Evolutionary conservation across 2,329 filamentous ascomycete genomes (phyloP).

Genomic region (Tolypocladium paradoxum): DNA sequence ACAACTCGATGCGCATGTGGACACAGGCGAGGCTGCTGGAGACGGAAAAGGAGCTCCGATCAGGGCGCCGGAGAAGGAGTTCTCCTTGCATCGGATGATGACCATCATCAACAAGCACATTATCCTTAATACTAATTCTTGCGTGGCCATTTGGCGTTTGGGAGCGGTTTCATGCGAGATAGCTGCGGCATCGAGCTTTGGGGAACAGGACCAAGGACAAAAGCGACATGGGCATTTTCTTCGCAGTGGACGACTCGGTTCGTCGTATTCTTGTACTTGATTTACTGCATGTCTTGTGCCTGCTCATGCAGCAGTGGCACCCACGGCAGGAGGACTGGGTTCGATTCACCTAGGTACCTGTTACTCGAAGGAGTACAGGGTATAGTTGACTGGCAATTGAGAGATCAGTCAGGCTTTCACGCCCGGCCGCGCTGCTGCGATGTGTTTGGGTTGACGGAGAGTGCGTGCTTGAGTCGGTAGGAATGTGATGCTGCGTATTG

Average conservation of each 20-base stretch:
- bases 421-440: too few relatives aligned
- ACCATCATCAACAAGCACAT: not conserved
- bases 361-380: not conserved
- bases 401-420: not conserved
- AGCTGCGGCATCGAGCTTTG: not conserved
- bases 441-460: too few relatives aligned
- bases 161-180: not conserved
- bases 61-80: slow-evolving; percentile 38
- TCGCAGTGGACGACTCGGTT: not conserved
- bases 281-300: not conserved
- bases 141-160: slow-evolving; percentile 3
- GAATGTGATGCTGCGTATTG: too few relatives aligned
- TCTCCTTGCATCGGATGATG: slow-evolving; percentile 17
- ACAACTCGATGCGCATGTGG: slow-evolving; percentile 43
- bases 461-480: too few relatives aligned
- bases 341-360: not conserved
- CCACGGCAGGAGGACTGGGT: not conserved
- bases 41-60: slow-evolving; percentile 47
- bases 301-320: not conserved
- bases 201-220: not conserved
- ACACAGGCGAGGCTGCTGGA: slow-evolving; percentile 49
- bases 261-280: not conserved
- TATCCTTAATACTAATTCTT: not conserved
- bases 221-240: not conserved
- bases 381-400: not conserved